Conservation (phyloP, 352 stramenopile genomes). For the Globisporangium iwayamae region DNA sequence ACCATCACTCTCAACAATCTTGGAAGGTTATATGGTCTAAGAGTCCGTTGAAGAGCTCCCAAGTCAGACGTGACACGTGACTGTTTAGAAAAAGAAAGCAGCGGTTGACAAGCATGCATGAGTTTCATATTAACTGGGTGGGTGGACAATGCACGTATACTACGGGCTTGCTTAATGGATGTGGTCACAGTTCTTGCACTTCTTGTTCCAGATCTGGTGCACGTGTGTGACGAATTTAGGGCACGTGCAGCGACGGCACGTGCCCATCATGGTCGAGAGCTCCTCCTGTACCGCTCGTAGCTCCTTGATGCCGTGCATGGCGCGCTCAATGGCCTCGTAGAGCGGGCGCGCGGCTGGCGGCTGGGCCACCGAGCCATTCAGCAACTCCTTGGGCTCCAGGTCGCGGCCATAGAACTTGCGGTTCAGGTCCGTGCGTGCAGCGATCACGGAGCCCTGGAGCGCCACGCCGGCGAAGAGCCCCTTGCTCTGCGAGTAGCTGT, state of each 20-base stretch:
- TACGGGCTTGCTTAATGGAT: slow-evolving; percentile 8
- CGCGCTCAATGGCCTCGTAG: slow-evolving; percentile 28
- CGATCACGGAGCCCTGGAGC: too few relatives aligned
- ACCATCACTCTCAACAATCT: background rate
- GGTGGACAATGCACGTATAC: too few relatives aligned
- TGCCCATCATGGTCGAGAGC: slow-evolving; percentile 15
- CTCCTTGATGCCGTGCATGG: slow-evolving; percentile 19
- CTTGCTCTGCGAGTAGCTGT: too few relatives aligned
- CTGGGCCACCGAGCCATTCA: slow-evolving; percentile 30
- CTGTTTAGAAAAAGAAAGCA: too few relatives aligned
- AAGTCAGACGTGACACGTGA: too few relatives aligned
- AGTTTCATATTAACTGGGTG: background rate
- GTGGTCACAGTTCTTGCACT: slow-evolving; percentile 30
- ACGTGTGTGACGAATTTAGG: slow-evolving; percentile 20
- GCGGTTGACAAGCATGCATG: background rate
- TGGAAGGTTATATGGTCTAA: background rate
- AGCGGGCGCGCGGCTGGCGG: slow-evolving; percentile 19
- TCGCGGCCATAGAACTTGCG: slow-evolving; percentile 91
- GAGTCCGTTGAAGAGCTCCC: background rate
- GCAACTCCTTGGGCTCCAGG: slow-evolving; percentile 37
- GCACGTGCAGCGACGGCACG: slow-evolving; percentile 20
- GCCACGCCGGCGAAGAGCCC: too few relatives aligned
- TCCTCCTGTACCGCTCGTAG: background rate
- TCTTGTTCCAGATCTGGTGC: slow-evolving; percentile 28
- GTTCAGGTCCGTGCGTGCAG: slow-evolving; percentile 44